phyloP scores from a whole-genome alignment of 192 early-diverging fungal species.

The Spizellomyces punctatus region DNA sequence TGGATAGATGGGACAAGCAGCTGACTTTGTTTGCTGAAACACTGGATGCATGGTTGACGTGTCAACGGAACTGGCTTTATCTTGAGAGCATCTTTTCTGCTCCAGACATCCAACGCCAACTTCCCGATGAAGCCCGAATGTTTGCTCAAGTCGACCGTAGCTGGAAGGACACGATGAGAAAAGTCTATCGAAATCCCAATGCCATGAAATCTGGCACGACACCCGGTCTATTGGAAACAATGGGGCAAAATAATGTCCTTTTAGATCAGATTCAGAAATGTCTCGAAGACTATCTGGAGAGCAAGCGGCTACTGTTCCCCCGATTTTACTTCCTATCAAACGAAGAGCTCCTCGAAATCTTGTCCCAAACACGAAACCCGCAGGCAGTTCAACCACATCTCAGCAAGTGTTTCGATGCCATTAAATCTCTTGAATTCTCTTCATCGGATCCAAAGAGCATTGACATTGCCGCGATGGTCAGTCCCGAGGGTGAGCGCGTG shows the following conservation, averaged over 20 bases:
- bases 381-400: constrained; percentile 68
- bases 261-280: constrained; percentile 69
- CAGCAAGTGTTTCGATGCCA: constrained; percentile 65
- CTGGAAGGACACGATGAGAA: constrained; percentile 67
- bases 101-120: constrained; percentile 64
- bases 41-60: constrained; percentile 59
- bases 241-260: constrained; percentile 62
- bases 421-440: constrained; percentile 60
- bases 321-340: constrained; percentile 68
- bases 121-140: constrained; percentile 67
- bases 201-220: constrained; percentile 64
- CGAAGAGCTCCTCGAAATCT: constrained; percentile 65
- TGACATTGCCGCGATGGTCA: constrained; percentile 60
- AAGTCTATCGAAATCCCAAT: constrained; percentile 61
- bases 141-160: constrained; percentile 61
- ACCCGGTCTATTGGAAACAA: constrained; percentile 57
- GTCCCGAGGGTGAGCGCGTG: constrained; percentile 61
- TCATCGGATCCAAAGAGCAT: constrained; percentile 59
- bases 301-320: constrained; percentile 62
- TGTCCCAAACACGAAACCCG: constrained; percentile 64
- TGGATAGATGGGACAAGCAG: constrained; percentile 63
- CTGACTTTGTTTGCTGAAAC: constrained; percentile 61
- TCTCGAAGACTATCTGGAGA: constrained; percentile 64
- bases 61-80: constrained; percentile 66
- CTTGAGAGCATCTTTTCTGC: constrained; percentile 65